Evolutionary conservation across 1,139 yeast genomes (phyloP).

Genomic region (Nakaseomyces delphensis): DNA sequence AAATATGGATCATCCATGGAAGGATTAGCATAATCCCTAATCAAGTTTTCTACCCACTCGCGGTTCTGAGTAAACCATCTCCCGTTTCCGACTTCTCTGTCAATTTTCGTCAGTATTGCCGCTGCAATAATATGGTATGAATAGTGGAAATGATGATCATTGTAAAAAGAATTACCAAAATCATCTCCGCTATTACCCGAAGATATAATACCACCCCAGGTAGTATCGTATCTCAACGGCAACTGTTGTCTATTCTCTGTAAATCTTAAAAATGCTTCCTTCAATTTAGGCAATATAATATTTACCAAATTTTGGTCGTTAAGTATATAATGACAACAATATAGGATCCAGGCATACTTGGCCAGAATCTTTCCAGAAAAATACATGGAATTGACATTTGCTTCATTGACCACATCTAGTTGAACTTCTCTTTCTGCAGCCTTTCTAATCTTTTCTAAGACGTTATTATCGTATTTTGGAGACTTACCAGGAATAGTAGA

Average conservation of each 20-base stretch:
- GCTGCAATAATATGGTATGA: slow-evolving; percentile 72
- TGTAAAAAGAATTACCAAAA: slow-evolving; percentile 69
- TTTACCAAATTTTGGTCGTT: slow-evolving; percentile 41
- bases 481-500: slow-evolving; percentile 36
- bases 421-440: slow-evolving; percentile 48
- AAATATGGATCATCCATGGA: slow-evolving; percentile 45
- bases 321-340: slow-evolving; percentile 50
- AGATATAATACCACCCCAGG: slow-evolving; percentile 70
- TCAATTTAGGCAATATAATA: slow-evolving; percentile 43
- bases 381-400: slow-evolving; percentile 67
- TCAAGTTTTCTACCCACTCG: slow-evolving; percentile 49
- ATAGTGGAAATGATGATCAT: slow-evolving; percentile 78
- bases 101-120: slow-evolving; percentile 53
- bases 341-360: slow-evolving; percentile 64
- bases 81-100: slow-evolving; percentile 37
- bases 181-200: slow-evolving; percentile 49
- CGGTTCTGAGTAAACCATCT: slow-evolving; percentile 45
- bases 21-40: slow-evolving; percentile 69
- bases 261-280: slow-evolving; percentile 52
- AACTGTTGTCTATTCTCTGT: slow-evolving; percentile 43
- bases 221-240: slow-evolving; percentile 56
- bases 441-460: slow-evolving; percentile 35
- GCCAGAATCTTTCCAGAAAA: slow-evolving; percentile 67
- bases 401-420: slow-evolving; percentile 47
- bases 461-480: slow-evolving; percentile 36